These are phyloP conservation scores for Cytospora paraplurivora DNA, from an alignment of 2,329 filamentous ascomycete species.

Conservation along the genomic window DNA sequence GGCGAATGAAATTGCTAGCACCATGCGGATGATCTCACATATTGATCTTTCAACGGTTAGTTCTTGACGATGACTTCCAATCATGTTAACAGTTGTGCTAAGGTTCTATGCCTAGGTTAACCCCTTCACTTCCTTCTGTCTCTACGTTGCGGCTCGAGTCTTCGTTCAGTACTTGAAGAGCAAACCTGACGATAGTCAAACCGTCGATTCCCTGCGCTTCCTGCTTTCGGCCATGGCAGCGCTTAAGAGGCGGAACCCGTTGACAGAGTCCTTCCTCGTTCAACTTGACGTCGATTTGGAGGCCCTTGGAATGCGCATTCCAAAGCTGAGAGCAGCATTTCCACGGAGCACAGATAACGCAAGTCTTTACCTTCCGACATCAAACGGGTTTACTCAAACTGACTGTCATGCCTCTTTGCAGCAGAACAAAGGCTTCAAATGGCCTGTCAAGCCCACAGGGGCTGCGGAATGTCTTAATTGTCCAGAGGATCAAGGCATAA, in stretches of 20 bases:
- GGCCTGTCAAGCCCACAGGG: constrained; percentile 13
- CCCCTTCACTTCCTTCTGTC: constrained; percentile 90
- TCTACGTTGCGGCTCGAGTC: constrained; percentile 93
- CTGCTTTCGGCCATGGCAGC: constrained; percentile 88
- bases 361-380: constrained; percentile 36
- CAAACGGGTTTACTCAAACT: neutral
- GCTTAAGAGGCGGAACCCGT: constrained; percentile 81
- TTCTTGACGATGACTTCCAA: constrained; percentile 6
- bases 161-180: constrained; percentile 98
- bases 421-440: constrained; percentile 9
- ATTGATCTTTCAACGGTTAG: constrained; percentile 80
- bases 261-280: constrained; percentile 92
- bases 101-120: constrained; percentile 69
- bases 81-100: neutral
- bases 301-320: constrained; percentile 64
- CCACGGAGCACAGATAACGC: constrained; percentile 56
- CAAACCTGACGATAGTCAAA: constrained; percentile 79
- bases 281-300: constrained; percentile 92
- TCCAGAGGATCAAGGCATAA: constrained; percentile 40
- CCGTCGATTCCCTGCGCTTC: constrained; percentile 82
- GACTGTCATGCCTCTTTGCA: neutral
- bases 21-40: constrained; percentile 94
- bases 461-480: constrained; percentile 23
- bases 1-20: constrained; percentile 88
- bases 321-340: constrained; percentile 57